Percentiles rank a stretch among this genome's conserved stretches.
Evolutionary conservation across 192 early-diverging fungal genomes (phyloP).

Genomic region (Coemansia sp.): DNA sequence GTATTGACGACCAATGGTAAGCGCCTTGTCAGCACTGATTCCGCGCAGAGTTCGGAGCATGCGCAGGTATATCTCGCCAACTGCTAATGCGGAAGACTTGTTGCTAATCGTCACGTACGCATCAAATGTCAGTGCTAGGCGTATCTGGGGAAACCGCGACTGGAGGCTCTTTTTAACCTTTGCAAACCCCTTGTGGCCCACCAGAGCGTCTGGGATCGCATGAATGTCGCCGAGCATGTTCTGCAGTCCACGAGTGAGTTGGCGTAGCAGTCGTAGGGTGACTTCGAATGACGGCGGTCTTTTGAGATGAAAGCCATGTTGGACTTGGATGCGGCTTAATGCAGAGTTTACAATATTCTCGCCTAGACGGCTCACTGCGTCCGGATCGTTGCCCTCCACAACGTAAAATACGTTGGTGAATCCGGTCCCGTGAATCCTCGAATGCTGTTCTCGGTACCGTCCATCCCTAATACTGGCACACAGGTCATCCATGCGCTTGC

Average conservation of each 20-base stretch:
- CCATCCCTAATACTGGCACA: conserved; percentile 90
- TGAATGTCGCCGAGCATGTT: conserved; percentile 57
- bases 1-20: conserved; percentile 66
- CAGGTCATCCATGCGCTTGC: conserved; percentile 94
- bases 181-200: conserved; percentile 57
- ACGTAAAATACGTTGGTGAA: conserved; percentile 80
- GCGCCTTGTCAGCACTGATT: conserved; percentile 82
- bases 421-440: conserved; percentile 71
- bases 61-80: conserved; percentile 76
- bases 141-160: conserved; percentile 27
- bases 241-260: conserved; percentile 60
- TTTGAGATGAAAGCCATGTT: conserved; percentile 83
- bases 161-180: conserved; percentile 52
- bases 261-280: conserved; percentile 75
- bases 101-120: conserved; percentile 67
- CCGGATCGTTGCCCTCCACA: conserved; percentile 75
- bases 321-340: conserved; percentile 71
- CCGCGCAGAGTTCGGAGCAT: conserved; percentile 87
- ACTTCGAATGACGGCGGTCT: conserved; percentile 73
- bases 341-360: conserved; percentile 68
- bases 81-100: conserved; percentile 71
- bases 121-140: conserved; percentile 62
- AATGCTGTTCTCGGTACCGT: conserved; percentile 91
- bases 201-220: conserved; percentile 56
- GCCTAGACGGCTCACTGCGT: conserved; percentile 64